Percentiles rank a stretch among this genome's conserved stretches.
phyloP scores from a whole-genome alignment of 2,329 filamentous ascomycete species.

The Penicillium sclerotiorum region DNA sequence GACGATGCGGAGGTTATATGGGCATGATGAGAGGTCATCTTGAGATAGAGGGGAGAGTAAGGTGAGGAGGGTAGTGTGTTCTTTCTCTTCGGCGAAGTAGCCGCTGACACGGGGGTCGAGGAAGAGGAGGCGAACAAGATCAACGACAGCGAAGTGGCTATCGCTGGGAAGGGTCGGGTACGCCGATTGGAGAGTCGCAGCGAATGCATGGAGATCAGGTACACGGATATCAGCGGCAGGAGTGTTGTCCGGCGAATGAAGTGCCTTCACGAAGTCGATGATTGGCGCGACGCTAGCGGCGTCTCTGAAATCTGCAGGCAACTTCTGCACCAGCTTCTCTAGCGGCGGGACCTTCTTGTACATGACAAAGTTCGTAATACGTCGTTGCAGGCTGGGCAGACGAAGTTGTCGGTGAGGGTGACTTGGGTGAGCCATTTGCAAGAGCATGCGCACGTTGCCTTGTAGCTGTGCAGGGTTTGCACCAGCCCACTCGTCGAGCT shows the following conservation, averaged over 20 bases:
- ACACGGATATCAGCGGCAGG: conserved; percentile 66
- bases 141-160: conserved; percentile 77
- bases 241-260: conserved; percentile 48
- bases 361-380: conserved; percentile 67
- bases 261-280: conserved; percentile 67
- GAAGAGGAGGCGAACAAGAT: conserved; percentile 77
- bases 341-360: conserved; percentile 81
- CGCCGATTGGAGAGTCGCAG: conserved; percentile 60
- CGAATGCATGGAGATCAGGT: conserved; percentile 69
- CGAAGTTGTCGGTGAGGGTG: conserved; percentile 75
- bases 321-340: conserved; percentile 77
- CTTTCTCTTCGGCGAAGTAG: conserved; percentile 76
- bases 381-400: conserved; percentile 69
- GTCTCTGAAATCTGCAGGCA: conserved; percentile 62
- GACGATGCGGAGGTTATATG: conserved; percentile 81
- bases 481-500: conserved; percentile 79
- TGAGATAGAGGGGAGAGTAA: conserved; percentile 54
- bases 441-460: conserved; percentile 71
- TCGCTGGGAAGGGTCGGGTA: conserved; percentile 62
- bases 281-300: conserved; percentile 65
- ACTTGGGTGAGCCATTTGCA: conserved; percentile 72
- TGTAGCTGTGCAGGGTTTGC: conserved; percentile 70
- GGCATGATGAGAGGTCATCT: conserved; percentile 60
- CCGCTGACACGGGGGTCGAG: conserved; percentile 77
- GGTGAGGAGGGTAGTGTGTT: conserved; percentile 63